Base-by-base conservation (phyloP, 176 grass and related monocot genomes). In the Pontederia paniculata region DNA sequence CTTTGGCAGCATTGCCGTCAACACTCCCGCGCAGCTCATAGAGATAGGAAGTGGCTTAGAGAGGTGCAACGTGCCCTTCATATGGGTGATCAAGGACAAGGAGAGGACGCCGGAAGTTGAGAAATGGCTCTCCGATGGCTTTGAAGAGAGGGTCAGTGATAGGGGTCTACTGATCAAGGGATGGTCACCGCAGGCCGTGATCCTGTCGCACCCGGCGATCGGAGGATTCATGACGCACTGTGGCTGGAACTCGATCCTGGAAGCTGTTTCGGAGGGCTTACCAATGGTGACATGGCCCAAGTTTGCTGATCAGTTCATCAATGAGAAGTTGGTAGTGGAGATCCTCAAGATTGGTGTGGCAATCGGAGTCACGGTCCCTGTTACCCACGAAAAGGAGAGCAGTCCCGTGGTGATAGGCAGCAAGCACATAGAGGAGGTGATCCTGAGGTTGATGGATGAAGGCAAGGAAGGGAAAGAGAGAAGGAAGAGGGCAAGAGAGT, bases 31-130 rank as follows among this genome's bases (percentile, higher is more conserved):
- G n/a, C n/a, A n/a, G n/a, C n/a, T n/a, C n/a, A n/a, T n/a, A n/a
- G n/a, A n/a, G n/a, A n/a, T 94, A 9, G 80, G 84, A 20, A 48
- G 76, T 47, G 89, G 89, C 23, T 15, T 58, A 28, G 56, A 58
- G 56, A 15, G 7, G 23, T 58, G 25, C 15, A 14, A 23, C 28
- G 16, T 5, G 16, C 56, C 56, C 13, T 43, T 58, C 12, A 17
- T 58, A 21, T 58, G 56, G 56, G 23, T 58, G 25, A 42, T 18
- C 11, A 43, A 17, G 23, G 25, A 18, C 50, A 5, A 8, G 12
- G 55, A 41, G 55, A 58, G 12, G 15, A 58, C 13, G 12, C 55
- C 23, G 8, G 23, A 1, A 9, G 20, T 17, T 4, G 50, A 53
- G 0, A 9, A 21, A 15, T 58, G 25, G 55, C 55, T 58, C 3